Evolutionary conservation across 495 filamentous ascomycete genomes (phyloP), one percentile per base, ranked within the genome.

Genomic region (Neurospora terricola): DNA sequence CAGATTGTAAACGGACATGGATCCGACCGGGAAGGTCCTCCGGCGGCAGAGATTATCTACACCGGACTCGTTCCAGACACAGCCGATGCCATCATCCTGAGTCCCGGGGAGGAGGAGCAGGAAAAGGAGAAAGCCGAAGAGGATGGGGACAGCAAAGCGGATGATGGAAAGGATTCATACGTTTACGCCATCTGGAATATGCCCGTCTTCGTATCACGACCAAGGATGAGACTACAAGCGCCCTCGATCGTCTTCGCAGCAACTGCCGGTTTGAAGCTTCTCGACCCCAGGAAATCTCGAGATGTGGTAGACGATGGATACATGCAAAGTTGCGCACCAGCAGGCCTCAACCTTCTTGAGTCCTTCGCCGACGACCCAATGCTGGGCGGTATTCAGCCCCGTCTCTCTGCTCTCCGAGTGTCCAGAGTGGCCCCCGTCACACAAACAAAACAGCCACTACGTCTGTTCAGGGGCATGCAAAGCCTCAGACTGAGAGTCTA

Each of bases 151-250:
- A 34, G 27, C 54, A 62, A 30, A 16, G 77, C 73, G 0, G 75
- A 78, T 12, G 73, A 78, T 16, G 80, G 73, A n/a, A 66, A 74
- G 12, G 76, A 80, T 27, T 77, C 79, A 14, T 86, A 89, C 78
- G 84, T 91, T 23, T 88, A 93, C 74, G 88, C 90, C n/a, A 85
- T 95, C 71, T 97, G 94, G 94, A 94, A 90, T 77, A 82, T 92
- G 27, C 84, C 90, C 23, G 89, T 92, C n/a, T 90, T 92, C 73
- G 85, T 97, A 81, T 87, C 86, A 75, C 90, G 94, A 48, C 94
- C 94, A 40, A 80, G 92, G 72, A 90, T 92, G 68, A 88, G 92
- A 73, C 87, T 96, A 18, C 92, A 94, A 76, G 89, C 90, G 69
- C 93, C 93, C 3, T 88, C 89, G 7, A 86, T 95, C 48, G 84